Conservation (phyloP, 2,329 filamentous ascomycete genomes). For the Microcera coccophila region DNA sequence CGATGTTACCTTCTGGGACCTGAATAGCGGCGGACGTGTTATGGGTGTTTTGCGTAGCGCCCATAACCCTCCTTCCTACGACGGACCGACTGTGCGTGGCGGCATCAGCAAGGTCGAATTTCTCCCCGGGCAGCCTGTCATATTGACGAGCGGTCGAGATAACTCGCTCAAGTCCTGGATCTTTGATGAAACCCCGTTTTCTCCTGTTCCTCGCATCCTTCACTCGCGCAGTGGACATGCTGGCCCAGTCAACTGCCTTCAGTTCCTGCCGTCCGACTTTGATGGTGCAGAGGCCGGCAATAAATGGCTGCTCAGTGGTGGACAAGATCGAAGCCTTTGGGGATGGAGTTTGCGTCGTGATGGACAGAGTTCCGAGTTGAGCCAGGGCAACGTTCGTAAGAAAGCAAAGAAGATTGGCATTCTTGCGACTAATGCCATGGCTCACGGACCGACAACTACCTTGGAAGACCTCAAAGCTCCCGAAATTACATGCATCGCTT, state of each 20-base stretch:
- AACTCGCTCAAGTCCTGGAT: conserved; percentile 97
- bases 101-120: conserved; percentile 89
- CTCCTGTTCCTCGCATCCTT: conserved; percentile 76
- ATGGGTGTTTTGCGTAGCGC: conserved; percentile 84
- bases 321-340: conserved; percentile 88
- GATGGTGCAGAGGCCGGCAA: conserved; percentile 84
- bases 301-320: conserved; percentile 91
- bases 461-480: conserved; percentile 81
- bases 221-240: conserved; percentile 87
- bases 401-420: conserved; percentile 87
- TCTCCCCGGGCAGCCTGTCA: conserved; percentile 79
- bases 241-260: conserved; percentile 74
- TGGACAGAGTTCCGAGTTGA: conserved; percentile 88
- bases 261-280: conserved; percentile 82
- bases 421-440: conserved; percentile 52
- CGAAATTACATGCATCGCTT: conserved; percentile 86
- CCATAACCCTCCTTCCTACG: conserved; percentile 68
- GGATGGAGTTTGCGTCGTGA: conserved; percentile 93
- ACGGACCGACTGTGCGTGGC: conserved; percentile 57
- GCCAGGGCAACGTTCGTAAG: conserved; percentile 82
- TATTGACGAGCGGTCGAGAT: conserved; percentile 86
- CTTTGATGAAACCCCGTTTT: conserved; percentile 89
- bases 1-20: conserved; percentile 93
- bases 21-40: conserved; percentile 82
- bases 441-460: conserved; percentile 58